Base-by-base conservation (phyloP, 352 stramenopile species). In the Blastocystis sp. region DNA sequence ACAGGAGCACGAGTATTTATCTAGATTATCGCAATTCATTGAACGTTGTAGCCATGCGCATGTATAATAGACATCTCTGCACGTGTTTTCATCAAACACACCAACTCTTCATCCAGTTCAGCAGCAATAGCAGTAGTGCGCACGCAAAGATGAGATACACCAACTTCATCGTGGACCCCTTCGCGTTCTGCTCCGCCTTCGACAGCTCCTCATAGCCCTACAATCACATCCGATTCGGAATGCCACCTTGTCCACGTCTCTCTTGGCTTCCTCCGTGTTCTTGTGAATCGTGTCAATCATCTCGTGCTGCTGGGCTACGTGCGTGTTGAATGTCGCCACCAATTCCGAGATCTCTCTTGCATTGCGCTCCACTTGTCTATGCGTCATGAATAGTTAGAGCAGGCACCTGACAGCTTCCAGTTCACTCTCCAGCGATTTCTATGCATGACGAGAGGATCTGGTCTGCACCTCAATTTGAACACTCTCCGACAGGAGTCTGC, bases 291-390 rank as follows among this genome's bases (percentile, higher is more conserved):
- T 24, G n/a, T 81, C 71, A 6, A 81, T 54, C 60, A 63, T 81
- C 28, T 81, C 71, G 21, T 81, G 71, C 42, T 81, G 71, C n/a
- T 81, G 48, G 3, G 40, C 38, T 28, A 81, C 71, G 19, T 81
- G 42, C 3, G 24, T 59, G 21, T 57, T 81, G 57, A 81, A 81
- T 60, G 42, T 65, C 0, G 42, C 43, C 38, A 81, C 71, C 57
- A 81, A 0, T 1, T 81, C 38, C 19, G 40, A 63, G 4, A 81
- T 3, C 52, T 81, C 71, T 3, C 28, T 45, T 17, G 71, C 71
- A 38, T 81, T 81, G 19, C n/a, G 64, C 28, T 81, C 71, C 48
- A 81, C 28, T 17, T 81, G 42, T 64, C 71, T 81, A 24, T 38
- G n/a, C 11, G 14, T 81, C n/a, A 81, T 1, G n/a, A n/a, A n/a